Evolutionary conservation across 805 yeast species (phyloP).

Genomic region (Ogataea pilisensis): DNA sequence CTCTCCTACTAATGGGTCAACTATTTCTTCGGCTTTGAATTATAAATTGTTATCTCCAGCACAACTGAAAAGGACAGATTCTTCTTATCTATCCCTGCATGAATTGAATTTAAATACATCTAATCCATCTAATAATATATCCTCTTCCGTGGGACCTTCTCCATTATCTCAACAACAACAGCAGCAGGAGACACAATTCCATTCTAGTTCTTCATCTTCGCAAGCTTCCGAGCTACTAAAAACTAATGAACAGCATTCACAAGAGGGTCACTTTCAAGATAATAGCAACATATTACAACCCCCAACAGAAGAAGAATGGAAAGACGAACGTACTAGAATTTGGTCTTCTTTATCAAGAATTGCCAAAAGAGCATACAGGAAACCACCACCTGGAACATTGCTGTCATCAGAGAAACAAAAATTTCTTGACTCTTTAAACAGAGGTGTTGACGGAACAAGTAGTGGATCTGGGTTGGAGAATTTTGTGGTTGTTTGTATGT

Average conservation of each 20-base stretch:
- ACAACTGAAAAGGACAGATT: constrained; percentile 10
- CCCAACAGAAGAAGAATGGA: constrained; percentile 64
- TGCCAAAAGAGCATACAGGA: constrained; percentile 62
- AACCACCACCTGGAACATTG: constrained; percentile 66
- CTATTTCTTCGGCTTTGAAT: constrained; percentile 13
- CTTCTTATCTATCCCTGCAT: constrained; percentile 9
- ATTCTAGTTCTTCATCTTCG: not conserved
- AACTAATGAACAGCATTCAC: too few species aligned
- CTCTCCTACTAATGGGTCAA: constrained; percentile 7
- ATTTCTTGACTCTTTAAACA: constrained; percentile 61
- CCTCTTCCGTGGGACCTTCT: not conserved
- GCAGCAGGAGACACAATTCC: too few species aligned
- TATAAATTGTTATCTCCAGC: constrained; percentile 22
- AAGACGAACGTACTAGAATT: constrained; percentile 53
- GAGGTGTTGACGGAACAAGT: constrained; percentile 82
- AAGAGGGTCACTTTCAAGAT: too few species aligned
- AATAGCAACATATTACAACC: constrained; percentile 26
- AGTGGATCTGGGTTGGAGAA: constrained; percentile 49
- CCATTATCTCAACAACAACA: not conserved
- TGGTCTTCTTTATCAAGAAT: constrained; percentile 60
- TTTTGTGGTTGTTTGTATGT: constrained; percentile 65
- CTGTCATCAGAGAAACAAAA: constrained; percentile 52
- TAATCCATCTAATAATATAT: not conserved
- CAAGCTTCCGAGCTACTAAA: too few species aligned
- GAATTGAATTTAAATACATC: constrained; percentile 8